These are phyloP conservation scores for Sphagnum tenellum DNA, from an alignment of 225 moss, liverwort and hornwort genomes.

Conservation along the genomic window DNA sequence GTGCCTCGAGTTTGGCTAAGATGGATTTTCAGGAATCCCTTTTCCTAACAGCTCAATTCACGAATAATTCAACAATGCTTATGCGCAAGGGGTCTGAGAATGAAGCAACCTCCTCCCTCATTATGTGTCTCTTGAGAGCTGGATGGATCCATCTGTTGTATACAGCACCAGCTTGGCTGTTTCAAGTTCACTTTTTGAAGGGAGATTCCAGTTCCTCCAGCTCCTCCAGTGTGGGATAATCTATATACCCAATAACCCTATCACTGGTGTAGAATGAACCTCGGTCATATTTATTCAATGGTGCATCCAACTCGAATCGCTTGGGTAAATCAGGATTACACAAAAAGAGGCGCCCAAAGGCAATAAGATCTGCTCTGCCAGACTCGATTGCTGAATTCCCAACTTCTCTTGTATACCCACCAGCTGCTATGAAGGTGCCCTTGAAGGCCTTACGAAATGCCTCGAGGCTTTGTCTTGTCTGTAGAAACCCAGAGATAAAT, in stretches of 20 bases:
- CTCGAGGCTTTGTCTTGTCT: conserved; percentile 19
- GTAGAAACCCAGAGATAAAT: conserved; percentile 8
- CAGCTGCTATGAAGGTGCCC: conserved; percentile 44
- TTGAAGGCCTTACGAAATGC: conserved; percentile 53
- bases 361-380: conserved; percentile 52
- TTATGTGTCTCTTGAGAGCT: too few species aligned
- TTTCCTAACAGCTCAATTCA: too few species aligned
- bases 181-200: too few species aligned
- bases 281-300: conserved; percentile 55
- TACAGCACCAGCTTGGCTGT: too few species aligned
- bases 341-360: conserved; percentile 54
- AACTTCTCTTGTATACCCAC: conserved; percentile 53
- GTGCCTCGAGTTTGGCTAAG: too few species aligned
- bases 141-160: too few species aligned
- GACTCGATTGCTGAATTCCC: conserved; percentile 28
- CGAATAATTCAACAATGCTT: too few species aligned
- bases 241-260: conserved; percentile 45
- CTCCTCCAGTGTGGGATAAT: conserved; percentile 53
- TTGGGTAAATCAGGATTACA: conserved; percentile 61
- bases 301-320: conserved; percentile 50
- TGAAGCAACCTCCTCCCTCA: too few species aligned
- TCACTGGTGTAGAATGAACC: conserved; percentile 29
- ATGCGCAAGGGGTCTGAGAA: too few species aligned
- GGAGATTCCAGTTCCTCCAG: background rate
- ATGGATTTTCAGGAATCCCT: too few species aligned